These are phyloP conservation scores for Leucocoprinus birnbaumii DNA, from an alignment of 768 basidiomycete genomes.

Conservation along the genomic window DNA sequence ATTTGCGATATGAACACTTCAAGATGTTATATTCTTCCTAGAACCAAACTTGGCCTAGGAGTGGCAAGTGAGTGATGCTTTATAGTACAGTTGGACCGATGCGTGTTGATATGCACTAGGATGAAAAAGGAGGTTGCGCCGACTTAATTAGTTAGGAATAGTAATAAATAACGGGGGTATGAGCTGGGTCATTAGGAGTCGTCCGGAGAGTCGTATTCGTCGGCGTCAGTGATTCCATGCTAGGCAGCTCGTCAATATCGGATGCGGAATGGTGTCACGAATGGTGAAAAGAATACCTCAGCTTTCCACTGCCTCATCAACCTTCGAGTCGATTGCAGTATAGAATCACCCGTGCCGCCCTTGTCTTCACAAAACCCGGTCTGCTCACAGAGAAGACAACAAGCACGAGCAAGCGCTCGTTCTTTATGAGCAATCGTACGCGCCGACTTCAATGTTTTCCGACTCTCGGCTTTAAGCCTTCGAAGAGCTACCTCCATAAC, in stretches of 20 bases:
- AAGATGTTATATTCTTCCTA: no score
- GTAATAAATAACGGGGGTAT: constrained; percentile 1
- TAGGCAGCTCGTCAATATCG: constrained; percentile 12
- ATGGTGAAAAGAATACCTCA: constrained; percentile 24
- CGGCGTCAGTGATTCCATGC: constrained; percentile 14
- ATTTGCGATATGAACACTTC: no score
- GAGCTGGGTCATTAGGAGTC: constrained; percentile 1
- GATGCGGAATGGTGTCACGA: background rate
- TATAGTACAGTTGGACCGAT: constrained; percentile 1
- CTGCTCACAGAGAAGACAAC: constrained; percentile 44
- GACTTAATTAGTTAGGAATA: background rate
- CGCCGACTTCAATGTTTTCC: constrained; percentile 28
- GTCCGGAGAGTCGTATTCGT: constrained; percentile 11
- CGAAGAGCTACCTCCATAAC: constrained; percentile 33
- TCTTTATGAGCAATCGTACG: constrained; percentile 33
- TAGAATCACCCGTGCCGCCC: constrained; percentile 35
- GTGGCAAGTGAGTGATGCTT: constrained; percentile 18
- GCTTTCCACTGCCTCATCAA: constrained; percentile 39
- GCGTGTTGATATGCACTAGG: background rate
- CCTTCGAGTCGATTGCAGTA: constrained; percentile 34
- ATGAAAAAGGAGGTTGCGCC: background rate
- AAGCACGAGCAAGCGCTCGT: constrained; percentile 33
- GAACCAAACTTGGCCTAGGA: no score
- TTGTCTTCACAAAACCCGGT: constrained; percentile 41
- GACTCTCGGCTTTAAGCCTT: constrained; percentile 38